Base-by-base conservation (phyloP, 176 grass and related monocot genomes). In the Lolium multiflorum region DNA sequence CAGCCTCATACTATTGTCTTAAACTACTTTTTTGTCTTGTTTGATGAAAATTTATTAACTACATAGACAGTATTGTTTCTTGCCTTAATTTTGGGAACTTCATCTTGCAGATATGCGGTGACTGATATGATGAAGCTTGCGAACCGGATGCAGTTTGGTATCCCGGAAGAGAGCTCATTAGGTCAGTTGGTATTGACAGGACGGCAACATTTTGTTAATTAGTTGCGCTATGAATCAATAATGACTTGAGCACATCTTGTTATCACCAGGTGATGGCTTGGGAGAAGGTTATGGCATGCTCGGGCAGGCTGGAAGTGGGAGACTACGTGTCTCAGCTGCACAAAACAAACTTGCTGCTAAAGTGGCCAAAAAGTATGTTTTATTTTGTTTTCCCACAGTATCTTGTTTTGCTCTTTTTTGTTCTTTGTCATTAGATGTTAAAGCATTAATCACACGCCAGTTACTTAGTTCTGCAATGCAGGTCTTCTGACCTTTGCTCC, bases 71-170 rank as follows among this genome's bases (percentile, higher is more conserved):
- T 38, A 55, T 52, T 20, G 37, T 68, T 38, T 50, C 60, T 8
- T 51, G 22, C 49, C 79, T n/a, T 81, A 67, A 66, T 51, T 73
- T 26, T 73, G 9, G 67, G 0, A 74, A 63, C 35, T 70, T 73
- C 26, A 51, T 69, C 86, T 31, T 82, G 81, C 88, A 98, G 96
- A 83, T 98, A 98, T 92, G 93, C 96, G 0, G 82, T 91, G 21
- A 94, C 93, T 15, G 93, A 95, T 80, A 90, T 95, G 90, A 94
- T 90, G 96, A 98, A 98, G 90, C 91, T 92, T 84, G 91, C 89
- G 14, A 98, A 95, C 35, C 86, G 86, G 17, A 95, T 98, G 93
- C 93, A 91, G 79, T 98, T 95, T 84, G 96, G 96, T 4, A 81
- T 93, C 50, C 83, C 91, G 69, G 93, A 98, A 79, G 96, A 98